phyloP scores from a whole-genome alignment of 1,139 yeast species.

The Pichia sp. region DNA sequence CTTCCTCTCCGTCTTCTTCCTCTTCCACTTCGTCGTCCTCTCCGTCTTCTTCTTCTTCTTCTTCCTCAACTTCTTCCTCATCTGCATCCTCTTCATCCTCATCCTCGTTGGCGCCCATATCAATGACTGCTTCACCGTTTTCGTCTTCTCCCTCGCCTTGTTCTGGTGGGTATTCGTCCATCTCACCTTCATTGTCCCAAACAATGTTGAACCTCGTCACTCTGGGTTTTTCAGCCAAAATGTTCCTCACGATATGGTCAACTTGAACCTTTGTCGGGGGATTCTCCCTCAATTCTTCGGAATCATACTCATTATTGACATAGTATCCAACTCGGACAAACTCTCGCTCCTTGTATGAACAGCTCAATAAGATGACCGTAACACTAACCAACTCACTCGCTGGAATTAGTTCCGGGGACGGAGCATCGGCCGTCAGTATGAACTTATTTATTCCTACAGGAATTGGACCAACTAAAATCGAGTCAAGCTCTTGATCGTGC shows the following conservation, averaged over 20 bases:
- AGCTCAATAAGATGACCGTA: slow-evolving; percentile 85
- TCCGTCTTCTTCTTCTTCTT: slow-evolving; percentile 16
- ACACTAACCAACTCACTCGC: slow-evolving; percentile 93
- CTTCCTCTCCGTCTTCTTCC: slow-evolving; percentile 10
- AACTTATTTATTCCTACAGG: slow-evolving; percentile 97
- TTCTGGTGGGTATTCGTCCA: slow-evolving; percentile 72
- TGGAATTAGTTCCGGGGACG: slow-evolving; percentile 91
- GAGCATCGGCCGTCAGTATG: slow-evolving; percentile 91
- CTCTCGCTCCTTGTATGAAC: slow-evolving; percentile 89
- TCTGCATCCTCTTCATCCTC: slow-evolving; percentile 34
- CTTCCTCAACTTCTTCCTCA: slow-evolving; percentile 37
- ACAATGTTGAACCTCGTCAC: slow-evolving; percentile 95
- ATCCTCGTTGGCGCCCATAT: slow-evolving; percentile 31
- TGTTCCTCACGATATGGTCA: slow-evolving; percentile 89
- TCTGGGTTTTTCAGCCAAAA: slow-evolving; percentile 94
- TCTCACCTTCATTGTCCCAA: slow-evolving; percentile 72
- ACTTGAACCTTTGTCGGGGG: slow-evolving; percentile 94
- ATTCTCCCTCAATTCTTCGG: slow-evolving; percentile 86
- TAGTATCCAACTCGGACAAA: slow-evolving; percentile 96
- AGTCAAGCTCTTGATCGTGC: slow-evolving; percentile 94
- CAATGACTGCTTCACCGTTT: slow-evolving; percentile 26
- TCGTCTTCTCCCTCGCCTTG: slow-evolving; percentile 43
- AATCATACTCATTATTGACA: slow-evolving; percentile 93
- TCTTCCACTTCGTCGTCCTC: slow-evolving; percentile 18
- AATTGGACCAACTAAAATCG: slow-evolving; percentile 93